A percentile compares a stretch with the other conserved stretches of the same genome.
These are phyloP conservation scores for Xylariaceae sp. DNA, from an alignment of 2,329 filamentous ascomycete genomes.

Conservation along the genomic window DNA sequence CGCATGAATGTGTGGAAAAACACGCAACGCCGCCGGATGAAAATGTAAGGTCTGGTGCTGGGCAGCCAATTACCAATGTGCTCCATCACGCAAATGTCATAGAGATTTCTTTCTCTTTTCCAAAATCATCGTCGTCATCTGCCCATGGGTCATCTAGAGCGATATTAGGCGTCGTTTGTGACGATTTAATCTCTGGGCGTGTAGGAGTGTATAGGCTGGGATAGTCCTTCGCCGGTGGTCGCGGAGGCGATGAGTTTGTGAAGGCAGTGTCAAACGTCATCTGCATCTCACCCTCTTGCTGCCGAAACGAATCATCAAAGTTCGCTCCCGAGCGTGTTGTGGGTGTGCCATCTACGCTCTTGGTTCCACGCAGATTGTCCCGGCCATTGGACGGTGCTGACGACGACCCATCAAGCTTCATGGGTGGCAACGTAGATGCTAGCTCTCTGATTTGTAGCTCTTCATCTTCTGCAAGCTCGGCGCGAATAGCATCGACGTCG, in stretches of 20 bases:
- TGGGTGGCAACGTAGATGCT: constrained; percentile 82
- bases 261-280: constrained; percentile 71
- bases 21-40: neutral
- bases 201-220: constrained; percentile 25
- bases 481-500: constrained; percentile 89
- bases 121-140: constrained; percentile 64
- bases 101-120: constrained; percentile 68
- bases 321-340: constrained; percentile 24
- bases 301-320: constrained; percentile 13
- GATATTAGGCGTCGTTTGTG: constrained; percentile 49
- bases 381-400: constrained; percentile 33
- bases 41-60: too few relatives aligned
- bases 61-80: neutral
- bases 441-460: constrained; percentile 69
- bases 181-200: constrained; percentile 40
- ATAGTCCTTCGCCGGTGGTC: constrained; percentile 30
- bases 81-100: constrained; percentile 71
- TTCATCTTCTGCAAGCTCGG: constrained; percentile 70
- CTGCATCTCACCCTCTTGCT: constrained; percentile 51
- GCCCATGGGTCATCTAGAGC: constrained; percentile 64
- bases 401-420: constrained; percentile 65
- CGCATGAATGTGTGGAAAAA: neutral
- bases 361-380: constrained; percentile 40
- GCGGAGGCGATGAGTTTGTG: constrained; percentile 34
- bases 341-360: constrained; percentile 41